Evolutionary conservation across 2,329 filamentous ascomycete genomes (phyloP).

Genomic region (Colletotrichum kahawae): DNA sequence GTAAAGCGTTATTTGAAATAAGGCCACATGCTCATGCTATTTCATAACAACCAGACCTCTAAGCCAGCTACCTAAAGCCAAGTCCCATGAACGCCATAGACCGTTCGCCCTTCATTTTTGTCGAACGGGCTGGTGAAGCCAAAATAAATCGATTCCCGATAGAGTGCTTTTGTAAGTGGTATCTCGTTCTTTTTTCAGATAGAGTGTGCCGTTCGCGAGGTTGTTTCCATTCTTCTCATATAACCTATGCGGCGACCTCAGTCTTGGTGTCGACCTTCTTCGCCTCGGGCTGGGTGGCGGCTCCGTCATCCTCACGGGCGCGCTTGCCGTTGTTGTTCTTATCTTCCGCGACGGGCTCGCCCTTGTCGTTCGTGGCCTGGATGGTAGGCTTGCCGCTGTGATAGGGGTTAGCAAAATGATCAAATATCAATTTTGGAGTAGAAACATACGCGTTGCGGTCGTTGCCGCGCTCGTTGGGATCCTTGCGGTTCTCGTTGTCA

Average conservation of each 20-base stretch:
- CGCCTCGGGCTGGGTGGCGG: slow-evolving; percentile 51
- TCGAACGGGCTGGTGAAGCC: slow-evolving; percentile 10
- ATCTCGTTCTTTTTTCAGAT: slow-evolving; percentile 14
- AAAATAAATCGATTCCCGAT: slow-evolving; percentile 19
- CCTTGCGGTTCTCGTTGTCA: slow-evolving; percentile 38
- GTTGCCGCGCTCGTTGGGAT: slow-evolving; percentile 33
- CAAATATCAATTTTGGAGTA: neutral
- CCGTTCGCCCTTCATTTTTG: slow-evolving; percentile 11
- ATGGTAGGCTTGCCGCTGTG: slow-evolving; percentile 45
- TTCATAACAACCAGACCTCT: slow-evolving; percentile 22
- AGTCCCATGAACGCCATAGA: slow-evolving; percentile 20
- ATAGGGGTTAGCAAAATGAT: slow-evolving; percentile 7
- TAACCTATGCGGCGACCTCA: slow-evolving; percentile 24
- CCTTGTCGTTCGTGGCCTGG: slow-evolving; percentile 47
- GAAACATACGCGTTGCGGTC: slow-evolving; percentile 37
- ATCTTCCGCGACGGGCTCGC: slow-evolving; percentile 31
- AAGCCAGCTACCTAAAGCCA: slow-evolving; percentile 20
- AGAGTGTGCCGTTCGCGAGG: neutral
- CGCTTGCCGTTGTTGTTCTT: slow-evolving; percentile 54
- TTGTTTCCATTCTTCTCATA: neutral
- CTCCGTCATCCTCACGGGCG: slow-evolving; percentile 55
- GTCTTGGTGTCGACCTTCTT: slow-evolving; percentile 68
- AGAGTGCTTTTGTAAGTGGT: slow-evolving; percentile 23
- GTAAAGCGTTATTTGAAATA: neutral
- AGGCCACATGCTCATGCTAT: slow-evolving; percentile 21